Evolutionary conservation across 495 filamentous ascomycete genomes (phyloP), one percentile per base, ranked within the genome.

Genomic region (Penicillium crystallinum): DNA sequence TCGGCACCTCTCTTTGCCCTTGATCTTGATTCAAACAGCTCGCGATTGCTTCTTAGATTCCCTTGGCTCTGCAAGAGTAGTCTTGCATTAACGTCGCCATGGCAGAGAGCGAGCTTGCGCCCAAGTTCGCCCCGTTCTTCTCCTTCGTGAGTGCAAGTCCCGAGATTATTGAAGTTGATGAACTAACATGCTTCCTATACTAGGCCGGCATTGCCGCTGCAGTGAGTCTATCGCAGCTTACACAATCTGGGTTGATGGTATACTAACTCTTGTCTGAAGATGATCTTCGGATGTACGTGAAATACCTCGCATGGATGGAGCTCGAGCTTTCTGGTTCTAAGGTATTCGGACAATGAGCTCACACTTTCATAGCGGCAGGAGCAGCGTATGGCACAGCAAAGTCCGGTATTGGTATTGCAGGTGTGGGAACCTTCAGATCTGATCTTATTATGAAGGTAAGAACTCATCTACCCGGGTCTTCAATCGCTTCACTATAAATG

Each of bases 311-410:
- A 40, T 34, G 42, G 41, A 44, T 42, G 54, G 33, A 49, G 27
- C 23, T 53, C 55, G 44, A 57, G 35, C 29, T 37, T 7, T 27
- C 22, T 52, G 56, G 42, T 57, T 42, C 33, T 40, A 45, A 18
- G 49, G 50, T 22, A 18, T 29, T 39, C n/a, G 33, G 38, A 53
- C 46, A 49, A 41, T 42, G 17, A 54, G 44, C 48, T 62, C 54
- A 69, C 63, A 42, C 42, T 40, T 56, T 58, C 18, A 68, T 63
- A 96, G 91, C 86, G 67, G 78, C 88, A 63, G 93, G 93, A 62
- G 93, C 93, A 53, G 93, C 93, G 57, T 99, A 97, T 73, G 93
- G 93, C 58, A 99, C 93, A 36, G 91, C 93, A 1, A 96, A 97
- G 73, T 88, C 93, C 14, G 93, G 93, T 47, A 96, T 97, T 61